A percentile compares a stretch with the other conserved stretches of the same genome.
These are phyloP conservation scores for Syzygium grande DNA, from an alignment of 345 rosid genomes.

Conservation along the genomic window DNA sequence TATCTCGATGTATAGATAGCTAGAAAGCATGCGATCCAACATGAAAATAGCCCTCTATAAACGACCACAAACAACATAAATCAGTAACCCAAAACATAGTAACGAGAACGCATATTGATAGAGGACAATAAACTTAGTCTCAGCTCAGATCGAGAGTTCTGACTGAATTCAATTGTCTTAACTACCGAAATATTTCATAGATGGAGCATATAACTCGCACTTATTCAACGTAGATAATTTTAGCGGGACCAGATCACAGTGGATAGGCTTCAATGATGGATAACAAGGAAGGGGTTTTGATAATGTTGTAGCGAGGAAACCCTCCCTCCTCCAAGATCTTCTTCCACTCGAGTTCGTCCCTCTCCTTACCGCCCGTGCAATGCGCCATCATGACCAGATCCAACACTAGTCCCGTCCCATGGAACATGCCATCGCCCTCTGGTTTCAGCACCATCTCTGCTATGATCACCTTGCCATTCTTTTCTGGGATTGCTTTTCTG, in stretches of 20 bases:
- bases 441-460: not conserved
- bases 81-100: not conserved
- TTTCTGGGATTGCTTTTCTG: not conserved
- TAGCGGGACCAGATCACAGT: not conserved
- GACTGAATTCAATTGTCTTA: not conserved
- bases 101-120: not conserved
- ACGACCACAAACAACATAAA: not conserved
- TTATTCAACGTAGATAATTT: not conserved
- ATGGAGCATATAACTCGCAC: not conserved
- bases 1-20: not conserved
- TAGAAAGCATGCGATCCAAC: not conserved
- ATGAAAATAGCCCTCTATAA: not conserved
- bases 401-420: not conserved
- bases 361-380: conserved; percentile 9
- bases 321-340: conserved; percentile 20
- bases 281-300: conserved; percentile 4
- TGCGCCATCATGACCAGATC: conserved; percentile 21
- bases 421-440: not conserved
- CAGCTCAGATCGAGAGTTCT: not conserved
- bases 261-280: conserved; percentile 21
- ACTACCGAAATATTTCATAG: not conserved
- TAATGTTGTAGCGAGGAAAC: conserved; percentile 20
- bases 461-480: not conserved
- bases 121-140: not conserved
- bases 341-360: conserved; percentile 20